Percentiles rank a stretch among this genome's conserved stretches.
These are phyloP conservation scores for Tolypocladium ophioglossoides DNA, from an alignment of 2,329 filamentous ascomycete genomes.

Conservation along the genomic window DNA sequence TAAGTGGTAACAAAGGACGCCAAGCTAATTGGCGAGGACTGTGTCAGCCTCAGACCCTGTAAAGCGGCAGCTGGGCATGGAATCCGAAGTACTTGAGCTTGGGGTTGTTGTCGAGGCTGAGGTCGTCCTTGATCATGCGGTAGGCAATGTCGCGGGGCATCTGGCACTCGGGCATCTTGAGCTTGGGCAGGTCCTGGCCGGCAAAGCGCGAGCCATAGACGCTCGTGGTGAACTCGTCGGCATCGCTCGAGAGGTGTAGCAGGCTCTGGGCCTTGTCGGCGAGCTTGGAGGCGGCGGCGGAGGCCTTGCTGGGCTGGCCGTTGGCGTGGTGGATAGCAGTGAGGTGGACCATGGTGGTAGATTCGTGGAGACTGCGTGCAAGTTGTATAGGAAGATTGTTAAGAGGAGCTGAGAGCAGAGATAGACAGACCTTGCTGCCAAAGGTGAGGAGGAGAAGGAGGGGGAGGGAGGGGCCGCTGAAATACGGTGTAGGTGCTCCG, in stretches of 20 bases:
- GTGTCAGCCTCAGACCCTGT: background rate
- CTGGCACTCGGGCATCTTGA: conserved; percentile 79
- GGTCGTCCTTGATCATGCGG: conserved; percentile 90
- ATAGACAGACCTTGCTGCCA: background rate
- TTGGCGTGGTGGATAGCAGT: conserved; percentile 26
- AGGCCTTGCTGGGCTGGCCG: background rate
- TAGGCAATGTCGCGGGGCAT: conserved; percentile 94
- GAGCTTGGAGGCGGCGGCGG: conserved; percentile 11
- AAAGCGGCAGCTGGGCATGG: background rate
- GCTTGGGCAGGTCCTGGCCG: conserved; percentile 63
- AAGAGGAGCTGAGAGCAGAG: background rate
- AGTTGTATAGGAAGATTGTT: background rate
- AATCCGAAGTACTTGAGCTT: conserved; percentile 57
- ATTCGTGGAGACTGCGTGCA: background rate
- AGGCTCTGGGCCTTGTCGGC: conserved; percentile 25
- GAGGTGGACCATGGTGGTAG: conserved; percentile 39
- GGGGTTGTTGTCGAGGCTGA: conserved; percentile 84
- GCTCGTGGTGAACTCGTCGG: conserved; percentile 58
- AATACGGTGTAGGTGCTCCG: too few species aligned
- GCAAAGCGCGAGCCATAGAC: conserved; percentile 87
- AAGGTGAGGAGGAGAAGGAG: background rate
- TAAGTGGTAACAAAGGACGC: conserved; percentile 94
- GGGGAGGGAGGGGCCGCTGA: too few species aligned
- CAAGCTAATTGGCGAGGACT: conserved; percentile 39
- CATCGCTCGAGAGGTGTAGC: conserved; percentile 38